Percentiles rank a stretch among this genome's conserved stretches.
These are phyloP conservation scores for Adansonia rubrostipa DNA, from an alignment of 441 rosid genomes.

Conservation along the genomic window DNA sequence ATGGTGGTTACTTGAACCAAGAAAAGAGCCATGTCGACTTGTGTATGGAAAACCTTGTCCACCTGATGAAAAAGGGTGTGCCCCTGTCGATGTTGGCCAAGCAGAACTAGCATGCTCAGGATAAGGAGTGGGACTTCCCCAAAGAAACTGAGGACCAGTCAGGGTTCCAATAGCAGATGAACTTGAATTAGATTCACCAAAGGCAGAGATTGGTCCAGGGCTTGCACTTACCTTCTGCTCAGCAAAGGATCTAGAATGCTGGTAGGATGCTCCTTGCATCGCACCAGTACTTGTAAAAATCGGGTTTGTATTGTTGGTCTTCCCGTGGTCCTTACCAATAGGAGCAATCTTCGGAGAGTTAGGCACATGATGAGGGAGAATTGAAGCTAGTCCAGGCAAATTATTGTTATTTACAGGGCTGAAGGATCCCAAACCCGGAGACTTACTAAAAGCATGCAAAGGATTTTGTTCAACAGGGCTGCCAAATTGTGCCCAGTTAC, in stretches of 20 bases:
- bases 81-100: conserved; percentile 59
- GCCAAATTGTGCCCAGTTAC: conserved; percentile 67
- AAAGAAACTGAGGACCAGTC: conserved; percentile 77
- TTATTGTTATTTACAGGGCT: conserved; percentile 55
- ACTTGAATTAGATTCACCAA: conserved; percentile 53
- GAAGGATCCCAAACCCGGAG: conserved; percentile 58
- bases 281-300: conserved; percentile 45
- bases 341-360: conserved; percentile 69
- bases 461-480: conserved; percentile 69
- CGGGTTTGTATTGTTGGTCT: conserved; percentile 51
- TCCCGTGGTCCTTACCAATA: conserved; percentile 69
- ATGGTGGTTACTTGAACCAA: conserved; percentile 59
- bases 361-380: conserved; percentile 59
- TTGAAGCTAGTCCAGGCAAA: conserved; percentile 76
- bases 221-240: conserved; percentile 58
- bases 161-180: conserved; percentile 64
- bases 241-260: conserved; percentile 60
- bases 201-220: conserved; percentile 55
- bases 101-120: conserved; percentile 55
- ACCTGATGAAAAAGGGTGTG: conserved; percentile 48
- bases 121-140: conserved; percentile 81
- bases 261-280: conserved; percentile 49
- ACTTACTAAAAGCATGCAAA: conserved; percentile 55
- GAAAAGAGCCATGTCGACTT: conserved; percentile 53
- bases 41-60: conserved; percentile 55